Percentiles rank a stretch among this genome's conserved stretches.
Conservation (phyloP, 1,284 basidiomycete genomes). For the Mrakiaceae sp. region DNA sequence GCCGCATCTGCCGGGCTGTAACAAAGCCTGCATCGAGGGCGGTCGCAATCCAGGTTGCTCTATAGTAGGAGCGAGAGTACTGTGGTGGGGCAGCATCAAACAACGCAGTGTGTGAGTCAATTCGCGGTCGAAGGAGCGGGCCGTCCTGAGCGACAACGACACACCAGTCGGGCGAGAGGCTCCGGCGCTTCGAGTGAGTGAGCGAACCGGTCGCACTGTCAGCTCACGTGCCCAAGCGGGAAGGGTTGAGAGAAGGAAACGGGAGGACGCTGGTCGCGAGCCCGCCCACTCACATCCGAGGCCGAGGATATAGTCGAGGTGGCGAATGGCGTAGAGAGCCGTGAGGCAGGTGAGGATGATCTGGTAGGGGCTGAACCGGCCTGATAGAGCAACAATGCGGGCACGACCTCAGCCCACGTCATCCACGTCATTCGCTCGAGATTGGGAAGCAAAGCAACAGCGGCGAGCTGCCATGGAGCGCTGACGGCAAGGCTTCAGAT, state of each 20-base stretch:
- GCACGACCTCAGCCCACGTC: not conserved
- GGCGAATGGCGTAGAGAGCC: slow-evolving; percentile 67
- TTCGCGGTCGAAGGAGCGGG: not conserved
- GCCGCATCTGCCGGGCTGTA: slow-evolving; percentile 83
- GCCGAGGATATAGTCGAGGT: slow-evolving; percentile 78
- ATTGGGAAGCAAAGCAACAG: not conserved
- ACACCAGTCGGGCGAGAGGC: slow-evolving; percentile 72
- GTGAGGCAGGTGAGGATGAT: slow-evolving; percentile 77
- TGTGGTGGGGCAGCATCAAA: slow-evolving; percentile 30
- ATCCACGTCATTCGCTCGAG: not conserved
- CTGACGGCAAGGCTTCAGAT: too few relatives aligned
- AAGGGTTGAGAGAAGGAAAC: slow-evolving; percentile 1
- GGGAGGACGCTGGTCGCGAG: not conserved
- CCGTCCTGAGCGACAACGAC: slow-evolving; percentile 25
- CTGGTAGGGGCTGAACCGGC: slow-evolving; percentile 87
- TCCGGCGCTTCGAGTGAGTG: slow-evolving; percentile 59
- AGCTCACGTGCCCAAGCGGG: not conserved
- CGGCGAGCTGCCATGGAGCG: not conserved
- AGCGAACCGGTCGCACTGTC: not conserved
- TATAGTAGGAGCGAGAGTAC: slow-evolving; percentile 88
- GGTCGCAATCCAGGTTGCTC: slow-evolving; percentile 90
- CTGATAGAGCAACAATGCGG: slow-evolving; percentile 35
- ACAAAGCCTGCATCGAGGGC: slow-evolving; percentile 96
- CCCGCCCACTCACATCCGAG: slow-evolving; percentile 48
- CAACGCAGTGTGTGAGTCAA: not conserved